Percentiles rank a stretch among this genome's conserved stretches.
Evolutionary conservation across 495 filamentous ascomycete species (phyloP).

Genomic region (Penicillium samsonianum): DNA sequence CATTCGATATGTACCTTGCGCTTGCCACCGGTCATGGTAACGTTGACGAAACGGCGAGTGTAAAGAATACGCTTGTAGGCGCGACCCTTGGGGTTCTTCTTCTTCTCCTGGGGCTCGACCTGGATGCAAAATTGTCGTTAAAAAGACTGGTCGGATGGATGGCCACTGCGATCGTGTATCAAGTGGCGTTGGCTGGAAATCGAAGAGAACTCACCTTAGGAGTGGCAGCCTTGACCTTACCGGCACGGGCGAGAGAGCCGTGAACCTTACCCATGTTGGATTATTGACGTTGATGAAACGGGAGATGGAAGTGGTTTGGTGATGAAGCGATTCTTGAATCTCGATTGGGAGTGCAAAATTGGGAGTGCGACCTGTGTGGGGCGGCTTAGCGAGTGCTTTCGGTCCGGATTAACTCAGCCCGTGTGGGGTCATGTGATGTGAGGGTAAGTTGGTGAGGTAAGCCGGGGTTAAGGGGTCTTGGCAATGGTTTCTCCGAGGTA

Average conservation of each 20-base stretch:
- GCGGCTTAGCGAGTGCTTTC: conserved; percentile 31
- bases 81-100: conserved; percentile 84
- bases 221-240: conserved; percentile 92
- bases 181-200: conserved; percentile 17
- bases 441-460: not conserved
- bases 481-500: conserved; percentile 5
- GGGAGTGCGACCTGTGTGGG: conserved; percentile 35
- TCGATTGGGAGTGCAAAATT: conserved; percentile 35
- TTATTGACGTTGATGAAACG: conserved; percentile 35
- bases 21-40: conserved; percentile 98
- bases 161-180: conserved; percentile 15
- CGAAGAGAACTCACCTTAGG: conserved; percentile 66
- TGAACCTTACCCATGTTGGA: conserved; percentile 43
- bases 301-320: conserved; percentile 29
- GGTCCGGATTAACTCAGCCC: conserved; percentile 20
- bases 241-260: conserved; percentile 82
- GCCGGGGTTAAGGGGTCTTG: conserved; percentile 8
- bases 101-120: conserved; percentile 49
- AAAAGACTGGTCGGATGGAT: conserved; percentile 18
- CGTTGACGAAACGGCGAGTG: conserved; percentile 99
- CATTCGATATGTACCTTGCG: conserved; percentile 71
- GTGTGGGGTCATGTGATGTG: conserved; percentile 15
- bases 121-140: conserved; percentile 32
- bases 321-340: conserved; percentile 30
- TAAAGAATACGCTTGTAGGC: conserved; percentile 97